Evolutionary conservation across 768 basidiomycete species (phyloP), one percentile per base, ranked within the genome.

Genomic region (Hypsizygus marmoreus): DNA sequence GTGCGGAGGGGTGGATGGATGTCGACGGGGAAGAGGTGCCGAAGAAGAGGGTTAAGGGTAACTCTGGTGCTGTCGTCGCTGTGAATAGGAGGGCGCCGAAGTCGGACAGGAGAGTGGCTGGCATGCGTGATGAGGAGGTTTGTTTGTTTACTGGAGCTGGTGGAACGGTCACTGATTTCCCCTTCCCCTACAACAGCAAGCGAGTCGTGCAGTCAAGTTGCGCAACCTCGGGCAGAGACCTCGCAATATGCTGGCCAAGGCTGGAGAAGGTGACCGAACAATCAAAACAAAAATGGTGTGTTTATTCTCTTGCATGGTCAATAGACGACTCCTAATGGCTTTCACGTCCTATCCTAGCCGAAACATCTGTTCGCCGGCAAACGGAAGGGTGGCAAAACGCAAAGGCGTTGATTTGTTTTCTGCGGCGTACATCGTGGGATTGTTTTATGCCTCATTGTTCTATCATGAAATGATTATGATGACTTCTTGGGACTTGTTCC

Each of bases 311-410:
- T 50, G 16, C 19, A 17, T 45, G 11, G 36, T 40, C 40, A 49
- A 26, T 47, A 16, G 48, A 36, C 49, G 11, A 31, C 36, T 23
- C 17, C 48, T 16, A 43, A 47, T 37, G 39, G 54, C 36, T 35
- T 50, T 36, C 26, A 36, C 40, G 25, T 54, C 25, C 49, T 22
- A 26, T 50, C 53, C 17, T 49, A 93, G 91, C 91, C 91, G 38
- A 92, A 89, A 64, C 89, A 92, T 72, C 67, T 94, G 47, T 93
- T 84, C 60, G 68, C 89, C 47, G 91, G 91, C 20, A 92, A 94
- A 67, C 82, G 91, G 55, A 87, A 90, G 63, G 79, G 68, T 19
- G 91, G 91, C 57, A 93, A 92, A 72, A 92, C 89, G 35, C 74
- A 80, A 63, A 80, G 91, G 64, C 75, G 87, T 64, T 89, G 67